Evolutionary conservation across 176 grass and related monocot species (phyloP).

Genomic region (Melocanna baccifera): DNA sequence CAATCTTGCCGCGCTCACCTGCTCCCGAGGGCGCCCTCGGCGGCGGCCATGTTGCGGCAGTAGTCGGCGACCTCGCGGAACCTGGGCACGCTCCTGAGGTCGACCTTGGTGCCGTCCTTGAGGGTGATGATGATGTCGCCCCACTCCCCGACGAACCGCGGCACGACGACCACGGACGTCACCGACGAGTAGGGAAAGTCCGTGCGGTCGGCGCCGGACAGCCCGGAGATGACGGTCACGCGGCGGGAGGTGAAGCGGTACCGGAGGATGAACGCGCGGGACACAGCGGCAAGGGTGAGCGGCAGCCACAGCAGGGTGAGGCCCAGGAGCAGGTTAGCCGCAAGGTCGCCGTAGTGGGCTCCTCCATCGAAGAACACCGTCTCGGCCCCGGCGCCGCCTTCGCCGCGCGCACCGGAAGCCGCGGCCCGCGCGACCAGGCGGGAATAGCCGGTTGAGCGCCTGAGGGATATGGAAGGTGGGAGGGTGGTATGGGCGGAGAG

Average conservation of each 20-base stretch:
- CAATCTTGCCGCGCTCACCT: not conserved
- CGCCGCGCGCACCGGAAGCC: slow-evolving; percentile 33
- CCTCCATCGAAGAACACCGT: slow-evolving; percentile 90
- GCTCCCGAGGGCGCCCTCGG: slow-evolving; percentile 29
- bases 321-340: slow-evolving; percentile 71
- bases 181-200: slow-evolving; percentile 89
- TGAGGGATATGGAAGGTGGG: not conserved
- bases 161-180: slow-evolving; percentile 68
- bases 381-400: slow-evolving; percentile 28
- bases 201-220: slow-evolving; percentile 76
- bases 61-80: slow-evolving; percentile 91
- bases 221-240: slow-evolving; percentile 79
- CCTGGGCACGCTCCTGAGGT: slow-evolving; percentile 89
- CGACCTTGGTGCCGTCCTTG: slow-evolving; percentile 86
- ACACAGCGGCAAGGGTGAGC: slow-evolving; percentile 83
- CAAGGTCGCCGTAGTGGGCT: slow-evolving; percentile 80
- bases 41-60: slow-evolving; percentile 63
- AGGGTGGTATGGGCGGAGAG: slow-evolving; percentile 1
- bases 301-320: slow-evolving; percentile 91
- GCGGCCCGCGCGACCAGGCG: slow-evolving; percentile 25
- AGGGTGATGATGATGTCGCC: slow-evolving; percentile 92
- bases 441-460: not conserved
- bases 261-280: slow-evolving; percentile 78
- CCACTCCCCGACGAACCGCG: slow-evolving; percentile 92
- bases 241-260: slow-evolving; percentile 87